Conservation (phyloP, 1,284 basidiomycete genomes). For the Bothia castanella region DNA sequence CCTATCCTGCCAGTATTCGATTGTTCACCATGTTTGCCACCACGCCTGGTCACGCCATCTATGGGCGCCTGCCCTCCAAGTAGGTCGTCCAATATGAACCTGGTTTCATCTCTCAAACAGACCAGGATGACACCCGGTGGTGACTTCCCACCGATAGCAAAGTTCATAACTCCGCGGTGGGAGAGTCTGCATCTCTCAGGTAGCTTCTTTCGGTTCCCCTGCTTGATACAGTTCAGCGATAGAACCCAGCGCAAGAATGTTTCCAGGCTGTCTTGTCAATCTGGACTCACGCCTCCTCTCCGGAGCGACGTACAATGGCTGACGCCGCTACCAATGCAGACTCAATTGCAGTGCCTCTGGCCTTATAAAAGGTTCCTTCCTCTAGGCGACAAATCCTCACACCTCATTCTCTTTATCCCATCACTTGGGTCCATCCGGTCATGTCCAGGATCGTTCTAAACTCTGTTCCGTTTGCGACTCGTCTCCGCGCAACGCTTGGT, state of each 20-base stretch:
- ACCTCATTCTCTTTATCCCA: neutral
- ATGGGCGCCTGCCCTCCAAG: neutral
- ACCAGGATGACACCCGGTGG: neutral
- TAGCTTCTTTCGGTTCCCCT: neutral
- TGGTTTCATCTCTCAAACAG: neutral
- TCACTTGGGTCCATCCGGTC: neutral
- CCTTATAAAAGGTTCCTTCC: conserved; percentile 21
- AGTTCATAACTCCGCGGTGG: neutral
- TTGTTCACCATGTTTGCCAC: neutral
- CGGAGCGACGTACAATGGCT: neutral
- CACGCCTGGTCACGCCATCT: neutral
- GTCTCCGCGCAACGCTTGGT: conserved; percentile 33
- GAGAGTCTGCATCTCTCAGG: conserved; percentile 1
- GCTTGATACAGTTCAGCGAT: neutral
- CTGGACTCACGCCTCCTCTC: neutral
- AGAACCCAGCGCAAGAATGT: neutral
- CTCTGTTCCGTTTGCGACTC: conserved; percentile 44
- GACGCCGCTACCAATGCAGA: neutral
- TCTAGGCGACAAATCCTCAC: neutral
- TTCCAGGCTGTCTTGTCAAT: conserved; percentile 5
- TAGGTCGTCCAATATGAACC: neutral
- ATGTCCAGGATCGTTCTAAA: conserved; percentile 33
- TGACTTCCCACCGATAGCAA: conserved; percentile 1
- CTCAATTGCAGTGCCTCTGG: neutral
- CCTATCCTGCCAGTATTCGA: neutral